Evolutionary conservation across 192 early-diverging fungal genomes (phyloP).

Genomic region (Haplosporangium gracile): DNA sequence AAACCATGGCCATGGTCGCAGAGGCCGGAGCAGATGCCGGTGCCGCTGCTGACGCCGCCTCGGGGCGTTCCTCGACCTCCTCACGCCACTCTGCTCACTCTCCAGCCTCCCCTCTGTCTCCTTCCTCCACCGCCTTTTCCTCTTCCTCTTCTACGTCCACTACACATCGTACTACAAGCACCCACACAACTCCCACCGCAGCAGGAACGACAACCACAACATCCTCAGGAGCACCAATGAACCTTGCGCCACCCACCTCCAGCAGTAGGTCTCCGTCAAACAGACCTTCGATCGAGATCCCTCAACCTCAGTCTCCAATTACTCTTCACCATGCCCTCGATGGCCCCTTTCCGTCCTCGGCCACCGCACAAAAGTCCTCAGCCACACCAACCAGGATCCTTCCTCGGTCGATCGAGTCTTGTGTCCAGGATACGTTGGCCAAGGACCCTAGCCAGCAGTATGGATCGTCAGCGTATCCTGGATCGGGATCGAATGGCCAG

Average conservation of each 20-base stretch:
- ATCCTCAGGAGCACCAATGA: neutral
- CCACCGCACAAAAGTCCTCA: neutral
- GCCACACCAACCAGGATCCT: constrained; percentile 3
- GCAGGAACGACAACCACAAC: neutral
- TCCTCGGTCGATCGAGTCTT: constrained; percentile 31
- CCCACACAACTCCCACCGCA: neutral
- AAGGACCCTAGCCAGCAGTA: constrained; percentile 8
- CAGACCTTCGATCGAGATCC: constrained; percentile 27
- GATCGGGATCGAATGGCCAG: constrained; percentile 26
- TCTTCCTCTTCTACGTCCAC: constrained; percentile 11
- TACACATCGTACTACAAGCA: constrained; percentile 1
- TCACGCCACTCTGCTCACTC: constrained; percentile 18
- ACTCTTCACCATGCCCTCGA: constrained; percentile 52
- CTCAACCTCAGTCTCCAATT: constrained; percentile 42
- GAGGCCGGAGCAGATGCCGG: constrained; percentile 28
- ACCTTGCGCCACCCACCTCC: neutral
- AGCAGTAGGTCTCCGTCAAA: neutral
- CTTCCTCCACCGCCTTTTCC: constrained; percentile 4
- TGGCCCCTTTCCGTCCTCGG: constrained; percentile 12
- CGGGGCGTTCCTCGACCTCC: constrained; percentile 16
- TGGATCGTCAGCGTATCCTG: neutral
- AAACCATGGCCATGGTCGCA: constrained; percentile 33
- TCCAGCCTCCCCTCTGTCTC: neutral
- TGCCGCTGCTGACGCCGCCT: constrained; percentile 22
- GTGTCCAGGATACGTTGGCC: constrained; percentile 43